Evolutionary conservation across 106 monocot genomes (phyloP).

Genomic region (Dendrobium huoshanense): DNA sequence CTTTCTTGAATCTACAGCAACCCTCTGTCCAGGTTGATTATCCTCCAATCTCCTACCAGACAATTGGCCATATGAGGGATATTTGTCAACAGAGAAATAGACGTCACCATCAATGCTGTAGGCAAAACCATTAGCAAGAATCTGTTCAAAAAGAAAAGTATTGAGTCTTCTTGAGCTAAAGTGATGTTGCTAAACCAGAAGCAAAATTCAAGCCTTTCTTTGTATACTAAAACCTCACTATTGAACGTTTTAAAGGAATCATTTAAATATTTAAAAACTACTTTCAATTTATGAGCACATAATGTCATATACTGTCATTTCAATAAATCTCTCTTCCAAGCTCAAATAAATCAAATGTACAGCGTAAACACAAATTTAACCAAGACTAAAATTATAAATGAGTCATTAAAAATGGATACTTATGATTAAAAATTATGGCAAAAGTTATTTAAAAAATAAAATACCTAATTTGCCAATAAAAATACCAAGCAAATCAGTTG

Average conservation of each 20-base stretch:
- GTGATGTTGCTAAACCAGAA: background rate
- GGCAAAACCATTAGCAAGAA: slow-evolving; percentile 80
- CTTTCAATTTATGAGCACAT: background rate
- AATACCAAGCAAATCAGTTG: background rate
- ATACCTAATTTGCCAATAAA: background rate
- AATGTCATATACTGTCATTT: background rate
- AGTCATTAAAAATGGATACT: background rate
- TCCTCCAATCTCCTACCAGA: slow-evolving; percentile 89
- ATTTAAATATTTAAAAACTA: background rate
- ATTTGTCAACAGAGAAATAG: slow-evolving; percentile 90
- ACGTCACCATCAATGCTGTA: slow-evolving; percentile 79
- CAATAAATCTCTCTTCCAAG: background rate
- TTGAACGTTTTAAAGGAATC: background rate
- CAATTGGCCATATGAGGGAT: slow-evolving; percentile 75
- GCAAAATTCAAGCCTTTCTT: background rate
- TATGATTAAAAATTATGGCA: background rate
- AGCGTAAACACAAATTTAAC: background rate
- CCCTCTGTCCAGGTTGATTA: slow-evolving; percentile 87
- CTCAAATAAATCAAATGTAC: background rate
- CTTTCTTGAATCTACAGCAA: slow-evolving; percentile 84
- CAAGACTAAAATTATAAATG: background rate
- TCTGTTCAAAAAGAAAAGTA: slow-evolving; percentile 42
- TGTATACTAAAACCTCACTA: background rate
- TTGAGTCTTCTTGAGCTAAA: background rate
- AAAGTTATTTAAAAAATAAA: background rate